Conservation (phyloP, 2,329 filamentous ascomycete species). For the Immersiporthe knoxdaviesiana region DNA sequence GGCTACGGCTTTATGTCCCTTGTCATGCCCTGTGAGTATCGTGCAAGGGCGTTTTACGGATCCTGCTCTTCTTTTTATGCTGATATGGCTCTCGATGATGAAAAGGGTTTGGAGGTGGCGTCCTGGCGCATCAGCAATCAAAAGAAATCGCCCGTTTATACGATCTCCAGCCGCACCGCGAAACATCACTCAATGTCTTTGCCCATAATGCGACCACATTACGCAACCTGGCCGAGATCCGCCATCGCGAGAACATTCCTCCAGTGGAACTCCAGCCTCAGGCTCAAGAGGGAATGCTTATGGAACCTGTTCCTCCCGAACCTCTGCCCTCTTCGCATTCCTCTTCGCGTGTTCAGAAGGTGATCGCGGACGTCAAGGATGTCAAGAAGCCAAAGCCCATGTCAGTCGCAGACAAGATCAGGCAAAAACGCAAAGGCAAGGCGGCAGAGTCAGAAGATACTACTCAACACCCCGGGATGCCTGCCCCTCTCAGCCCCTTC, state of each 20-base stretch:
- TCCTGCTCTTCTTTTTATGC: neutral
- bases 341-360: neutral
- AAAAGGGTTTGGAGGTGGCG: conserved; percentile 28
- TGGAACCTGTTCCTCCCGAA: conserved; percentile 10
- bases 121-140: conserved; percentile 24
- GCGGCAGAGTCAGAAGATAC: neutral
- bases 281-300: conserved; percentile 9
- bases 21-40: conserved; percentile 24
- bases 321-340: neutral
- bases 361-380: neutral
- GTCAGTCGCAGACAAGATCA: conserved; percentile 7
- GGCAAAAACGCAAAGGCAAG: neutral
- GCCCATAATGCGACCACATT: conserved; percentile 24
- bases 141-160: conserved; percentile 23
- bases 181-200: conserved; percentile 14
- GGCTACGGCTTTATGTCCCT: conserved; percentile 21
- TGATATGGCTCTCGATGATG: neutral
- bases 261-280: conserved; percentile 5
- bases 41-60: neutral
- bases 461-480: neutral
- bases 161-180: neutral
- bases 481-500: neutral
- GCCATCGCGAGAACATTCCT: conserved; percentile 18
- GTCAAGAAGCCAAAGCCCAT: conserved; percentile 8
- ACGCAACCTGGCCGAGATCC: conserved; percentile 27